Conservation (phyloP, 2,329 filamentous ascomycete genomes). For the Botryotinia calthae region DNA sequence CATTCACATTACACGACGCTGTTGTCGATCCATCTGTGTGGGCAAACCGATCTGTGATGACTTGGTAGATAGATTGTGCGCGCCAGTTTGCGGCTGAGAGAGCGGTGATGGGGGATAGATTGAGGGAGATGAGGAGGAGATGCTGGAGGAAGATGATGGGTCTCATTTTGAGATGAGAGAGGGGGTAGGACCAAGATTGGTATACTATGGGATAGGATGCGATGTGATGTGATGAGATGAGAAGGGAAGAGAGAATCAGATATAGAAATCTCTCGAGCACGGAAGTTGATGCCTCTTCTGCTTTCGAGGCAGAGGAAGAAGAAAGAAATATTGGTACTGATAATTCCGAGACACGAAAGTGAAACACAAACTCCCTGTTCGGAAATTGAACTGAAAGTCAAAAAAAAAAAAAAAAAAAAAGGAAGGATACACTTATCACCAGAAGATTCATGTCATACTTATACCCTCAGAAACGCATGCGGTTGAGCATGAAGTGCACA, state of each 20-base stretch:
- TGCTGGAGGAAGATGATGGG: not conserved
- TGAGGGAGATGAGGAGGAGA: not conserved
- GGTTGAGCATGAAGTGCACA: no score
- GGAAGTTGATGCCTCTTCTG: no score
- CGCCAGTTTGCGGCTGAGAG: conserved; percentile 41
- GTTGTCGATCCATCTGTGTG: conserved; percentile 41
- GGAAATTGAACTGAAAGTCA: not conserved
- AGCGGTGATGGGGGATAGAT: not conserved
- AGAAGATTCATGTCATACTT: not conserved
- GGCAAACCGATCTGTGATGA: conserved; percentile 41
- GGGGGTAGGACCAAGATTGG: no score
- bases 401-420: not conserved
- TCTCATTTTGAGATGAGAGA: not conserved
- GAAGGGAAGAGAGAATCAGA: not conserved
- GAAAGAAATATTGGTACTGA: not conserved
- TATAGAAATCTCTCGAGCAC: not conserved
- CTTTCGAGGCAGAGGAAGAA: not conserved
- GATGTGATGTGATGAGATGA: not conserved
- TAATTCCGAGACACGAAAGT: not conserved
- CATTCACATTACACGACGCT: conserved; percentile 31
- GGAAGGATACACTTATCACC: not conserved
- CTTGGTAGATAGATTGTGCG: conserved; percentile 45
- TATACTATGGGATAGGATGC: not conserved
- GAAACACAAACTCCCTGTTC: no score
- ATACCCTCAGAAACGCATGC: not conserved